Percentiles rank a stretch among this genome's conserved stretches.
Evolutionary conservation across 2,329 filamentous ascomycete species (phyloP).

Genomic region (Blastomyces gilchristii): DNA sequence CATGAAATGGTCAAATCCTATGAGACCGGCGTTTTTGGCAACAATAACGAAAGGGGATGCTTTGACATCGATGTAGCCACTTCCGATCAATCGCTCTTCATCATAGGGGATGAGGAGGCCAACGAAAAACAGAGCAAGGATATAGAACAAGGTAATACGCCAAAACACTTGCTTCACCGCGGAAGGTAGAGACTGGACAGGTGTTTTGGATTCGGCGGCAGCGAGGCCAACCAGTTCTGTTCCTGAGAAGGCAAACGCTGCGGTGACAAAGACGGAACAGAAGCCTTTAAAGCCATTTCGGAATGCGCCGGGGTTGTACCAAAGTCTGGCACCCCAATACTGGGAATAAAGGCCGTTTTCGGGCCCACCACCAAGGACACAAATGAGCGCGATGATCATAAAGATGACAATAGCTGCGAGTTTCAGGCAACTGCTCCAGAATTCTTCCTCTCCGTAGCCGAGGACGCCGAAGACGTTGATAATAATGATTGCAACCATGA

Average conservation of each 20-base stretch:
- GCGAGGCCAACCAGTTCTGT: constrained; percentile 46
- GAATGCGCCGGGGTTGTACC: constrained; percentile 39
- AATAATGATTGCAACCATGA: constrained; percentile 57
- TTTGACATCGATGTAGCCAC: constrained; percentile 31
- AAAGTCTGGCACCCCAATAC: constrained; percentile 28
- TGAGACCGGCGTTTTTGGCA: constrained; percentile 51
- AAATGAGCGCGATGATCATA: constrained; percentile 72
- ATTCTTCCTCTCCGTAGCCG: constrained; percentile 75
- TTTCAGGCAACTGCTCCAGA: constrained; percentile 71
- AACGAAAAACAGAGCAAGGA: constrained; percentile 38
- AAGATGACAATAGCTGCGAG: constrained; percentile 72
- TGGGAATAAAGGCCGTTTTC: constrained; percentile 23
- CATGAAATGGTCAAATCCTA: constrained; percentile 53
- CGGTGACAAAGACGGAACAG: constrained; percentile 47
- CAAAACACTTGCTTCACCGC: constrained; percentile 44
- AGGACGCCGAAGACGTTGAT: constrained; percentile 80
- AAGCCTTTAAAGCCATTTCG: constrained; percentile 42
- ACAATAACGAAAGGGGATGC: constrained; percentile 59
- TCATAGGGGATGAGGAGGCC: constrained; percentile 37
- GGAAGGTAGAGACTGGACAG: constrained; percentile 40
- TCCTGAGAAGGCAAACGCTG: constrained; percentile 48
- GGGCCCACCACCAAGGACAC: constrained; percentile 36
- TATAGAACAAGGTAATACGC: constrained; percentile 43
- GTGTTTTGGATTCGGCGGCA: constrained; percentile 44
- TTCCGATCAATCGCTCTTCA: constrained; percentile 33